Conservation (phyloP, 2,329 filamentous ascomycete genomes). For the Moelleriella libera region DNA sequence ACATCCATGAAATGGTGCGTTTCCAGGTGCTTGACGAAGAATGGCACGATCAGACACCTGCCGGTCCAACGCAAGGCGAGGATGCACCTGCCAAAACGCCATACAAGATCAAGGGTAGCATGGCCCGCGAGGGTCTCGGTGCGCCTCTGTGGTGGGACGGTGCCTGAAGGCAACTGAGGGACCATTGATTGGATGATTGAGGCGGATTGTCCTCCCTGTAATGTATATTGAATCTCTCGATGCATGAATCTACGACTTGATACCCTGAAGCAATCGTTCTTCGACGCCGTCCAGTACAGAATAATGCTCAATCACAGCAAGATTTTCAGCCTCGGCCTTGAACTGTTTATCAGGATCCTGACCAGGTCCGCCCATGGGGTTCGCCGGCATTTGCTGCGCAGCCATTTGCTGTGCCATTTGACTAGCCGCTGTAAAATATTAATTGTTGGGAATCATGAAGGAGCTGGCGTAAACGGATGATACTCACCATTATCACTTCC, state of each 20-base stretch:
- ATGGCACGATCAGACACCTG: slow-evolving; percentile 80
- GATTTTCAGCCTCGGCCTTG: slow-evolving; percentile 80
- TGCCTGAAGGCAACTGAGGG: slow-evolving; percentile 9
- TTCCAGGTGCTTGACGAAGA: slow-evolving; percentile 77
- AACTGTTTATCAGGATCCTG: slow-evolving; percentile 96
- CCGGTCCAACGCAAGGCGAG: slow-evolving; percentile 48
- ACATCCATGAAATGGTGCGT: slow-evolving; percentile 77
- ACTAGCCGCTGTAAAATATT: slow-evolving; percentile 52
- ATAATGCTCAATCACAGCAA: slow-evolving; percentile 88
- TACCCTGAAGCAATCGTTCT: slow-evolving; percentile 57
- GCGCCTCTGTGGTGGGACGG: slow-evolving; percentile 51
- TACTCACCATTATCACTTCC: slow-evolving; percentile 85
- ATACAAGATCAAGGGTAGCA: slow-evolving; percentile 53
- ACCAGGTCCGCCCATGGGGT: slow-evolving; percentile 69
- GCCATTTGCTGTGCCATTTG: slow-evolving; percentile 88
- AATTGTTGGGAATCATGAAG: slow-evolving; percentile 2
- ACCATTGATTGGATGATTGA: too few relatives aligned
- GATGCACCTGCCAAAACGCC: slow-evolving; percentile 50
- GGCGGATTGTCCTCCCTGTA: too few relatives aligned
- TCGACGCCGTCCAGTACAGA: slow-evolving; percentile 84
- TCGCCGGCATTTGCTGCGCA: slow-evolving; percentile 35
- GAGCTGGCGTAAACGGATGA: neutral
- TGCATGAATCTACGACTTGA: slow-evolving; percentile 21
- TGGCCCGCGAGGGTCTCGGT: slow-evolving; percentile 48
- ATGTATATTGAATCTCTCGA: slow-evolving; percentile 2